These are phyloP conservation scores for Colletotrichum sp. DNA, from an alignment of 2,329 filamentous ascomycete species.

Conservation along the genomic window DNA sequence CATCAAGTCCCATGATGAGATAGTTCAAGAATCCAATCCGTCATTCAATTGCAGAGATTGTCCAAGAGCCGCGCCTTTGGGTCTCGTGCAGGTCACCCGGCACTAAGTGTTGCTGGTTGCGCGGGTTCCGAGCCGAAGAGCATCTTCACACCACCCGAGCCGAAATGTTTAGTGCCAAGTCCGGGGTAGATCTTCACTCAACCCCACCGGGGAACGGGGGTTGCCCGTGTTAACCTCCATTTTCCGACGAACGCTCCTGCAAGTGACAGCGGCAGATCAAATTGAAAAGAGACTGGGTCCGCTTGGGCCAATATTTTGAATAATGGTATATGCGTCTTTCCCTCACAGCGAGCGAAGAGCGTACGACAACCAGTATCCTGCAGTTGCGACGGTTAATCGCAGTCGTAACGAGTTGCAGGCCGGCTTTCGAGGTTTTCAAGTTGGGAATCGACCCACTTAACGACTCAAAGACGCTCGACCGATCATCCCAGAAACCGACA, in stretches of 20 bases:
- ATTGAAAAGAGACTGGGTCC: background rate
- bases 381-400: conserved; percentile 15
- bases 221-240: background rate
- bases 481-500: background rate
- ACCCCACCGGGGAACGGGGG: conserved; percentile 7
- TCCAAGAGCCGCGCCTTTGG: too few relatives aligned
- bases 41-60: too few relatives aligned
- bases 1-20: too few relatives aligned
- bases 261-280: background rate
- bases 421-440: background rate
- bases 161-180: background rate
- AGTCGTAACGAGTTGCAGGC: background rate
- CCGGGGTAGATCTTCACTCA: background rate
- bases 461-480: background rate
- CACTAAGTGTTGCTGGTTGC: too few relatives aligned
- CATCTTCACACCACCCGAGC: background rate
- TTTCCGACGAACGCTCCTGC: background rate
- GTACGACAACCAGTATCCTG: background rate
- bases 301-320: background rate
- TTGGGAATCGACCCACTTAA: background rate
- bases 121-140: background rate
- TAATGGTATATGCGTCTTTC: background rate
- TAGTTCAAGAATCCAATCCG: too few relatives aligned
- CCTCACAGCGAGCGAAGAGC: background rate
- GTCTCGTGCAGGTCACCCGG: too few relatives aligned